These are phyloP conservation scores for Chernovozyma aurita DNA, from an alignment of 1,139 yeast species.

Conservation along the genomic window DNA sequence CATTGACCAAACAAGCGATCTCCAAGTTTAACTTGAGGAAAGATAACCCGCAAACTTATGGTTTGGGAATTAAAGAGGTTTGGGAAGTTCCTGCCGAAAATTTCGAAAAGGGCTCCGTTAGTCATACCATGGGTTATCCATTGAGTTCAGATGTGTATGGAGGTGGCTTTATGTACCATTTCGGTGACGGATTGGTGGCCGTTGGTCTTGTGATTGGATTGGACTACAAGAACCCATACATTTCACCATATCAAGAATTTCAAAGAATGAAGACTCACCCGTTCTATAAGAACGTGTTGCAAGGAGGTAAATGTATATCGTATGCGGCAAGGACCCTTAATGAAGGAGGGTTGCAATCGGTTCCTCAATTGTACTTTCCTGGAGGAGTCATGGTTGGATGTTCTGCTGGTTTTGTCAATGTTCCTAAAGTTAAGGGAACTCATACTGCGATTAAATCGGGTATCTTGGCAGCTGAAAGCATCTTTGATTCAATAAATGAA, in stretches of 20 bases:
- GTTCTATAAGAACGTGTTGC: conserved; percentile 65
- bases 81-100: conserved; percentile 93
- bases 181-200: conserved; percentile 86
- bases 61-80: conserved; percentile 90
- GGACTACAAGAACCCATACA: conserved; percentile 89
- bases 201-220: conserved; percentile 90
- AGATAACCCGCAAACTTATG: conserved; percentile 84
- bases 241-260: conserved; percentile 93
- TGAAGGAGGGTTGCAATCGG: conserved; percentile 93
- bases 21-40: conserved; percentile 63
- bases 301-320: conserved; percentile 88
- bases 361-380: conserved; percentile 86
- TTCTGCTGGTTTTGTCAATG: conserved; percentile 93
- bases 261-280: conserved; percentile 93
- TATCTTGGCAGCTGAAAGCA: conserved; percentile 86
- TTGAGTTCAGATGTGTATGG: conserved; percentile 72
- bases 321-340: conserved; percentile 95
- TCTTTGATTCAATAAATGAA: conserved; percentile 53
- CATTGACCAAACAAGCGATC: conserved; percentile 74
- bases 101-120: conserved; percentile 76
- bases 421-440: conserved; percentile 96
- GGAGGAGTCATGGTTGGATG: conserved; percentile 96
- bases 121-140: conserved; percentile 91
- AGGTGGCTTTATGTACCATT: conserved; percentile 96
- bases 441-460: conserved; percentile 97